Conservation (phyloP, 495 filamentous ascomycete species). For the Neurospora pannonica region DNA sequence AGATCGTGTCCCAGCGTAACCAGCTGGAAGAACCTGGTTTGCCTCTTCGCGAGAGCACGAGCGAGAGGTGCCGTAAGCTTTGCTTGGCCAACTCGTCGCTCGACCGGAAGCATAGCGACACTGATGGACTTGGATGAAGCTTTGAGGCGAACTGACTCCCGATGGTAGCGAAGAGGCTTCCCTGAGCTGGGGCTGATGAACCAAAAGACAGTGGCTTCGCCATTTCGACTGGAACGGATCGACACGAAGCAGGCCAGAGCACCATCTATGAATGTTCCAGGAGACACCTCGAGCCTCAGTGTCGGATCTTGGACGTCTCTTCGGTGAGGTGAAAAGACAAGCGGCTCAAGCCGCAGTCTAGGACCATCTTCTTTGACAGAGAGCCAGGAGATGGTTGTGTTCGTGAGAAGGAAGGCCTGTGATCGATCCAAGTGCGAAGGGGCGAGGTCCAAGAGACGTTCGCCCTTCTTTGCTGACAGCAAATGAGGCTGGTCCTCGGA, state of each 20-base stretch:
- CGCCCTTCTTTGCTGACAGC: slow-evolving; percentile 3
- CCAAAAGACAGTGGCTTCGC: slow-evolving; percentile 18
- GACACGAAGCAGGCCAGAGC: slow-evolving; percentile 17
- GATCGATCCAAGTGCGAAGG: slow-evolving; percentile 34
- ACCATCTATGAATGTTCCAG: slow-evolving; percentile 8
- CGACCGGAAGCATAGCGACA: slow-evolving; percentile 14
- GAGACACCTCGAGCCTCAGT: slow-evolving; percentile 26
- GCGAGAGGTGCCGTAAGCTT: background rate
- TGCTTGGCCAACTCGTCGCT: slow-evolving; percentile 1
- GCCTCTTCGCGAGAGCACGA: slow-evolving; percentile 2
- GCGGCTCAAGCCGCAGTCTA: slow-evolving; percentile 12
- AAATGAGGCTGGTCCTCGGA: background rate
- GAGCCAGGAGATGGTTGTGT: slow-evolving; percentile 27
- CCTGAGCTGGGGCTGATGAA: slow-evolving; percentile 15
- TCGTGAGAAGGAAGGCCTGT: slow-evolving; percentile 50
- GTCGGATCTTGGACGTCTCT: slow-evolving; percentile 26
- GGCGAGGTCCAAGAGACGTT: slow-evolving; percentile 46
- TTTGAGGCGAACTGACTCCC: slow-evolving; percentile 10
- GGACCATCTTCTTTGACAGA: slow-evolving; percentile 1
- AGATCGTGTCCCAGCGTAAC: slow-evolving; percentile 19
- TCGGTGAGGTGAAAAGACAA: slow-evolving; percentile 39
- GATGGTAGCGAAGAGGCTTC: slow-evolving; percentile 12
- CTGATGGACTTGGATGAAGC: slow-evolving; percentile 7
- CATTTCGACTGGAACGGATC: slow-evolving; percentile 14
- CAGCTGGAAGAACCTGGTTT: slow-evolving; percentile 21